Evolutionary conservation across 805 yeast species (phyloP), one percentile per base, ranked within the genome.

Genomic region (Monosporozyma aerobia): DNA sequence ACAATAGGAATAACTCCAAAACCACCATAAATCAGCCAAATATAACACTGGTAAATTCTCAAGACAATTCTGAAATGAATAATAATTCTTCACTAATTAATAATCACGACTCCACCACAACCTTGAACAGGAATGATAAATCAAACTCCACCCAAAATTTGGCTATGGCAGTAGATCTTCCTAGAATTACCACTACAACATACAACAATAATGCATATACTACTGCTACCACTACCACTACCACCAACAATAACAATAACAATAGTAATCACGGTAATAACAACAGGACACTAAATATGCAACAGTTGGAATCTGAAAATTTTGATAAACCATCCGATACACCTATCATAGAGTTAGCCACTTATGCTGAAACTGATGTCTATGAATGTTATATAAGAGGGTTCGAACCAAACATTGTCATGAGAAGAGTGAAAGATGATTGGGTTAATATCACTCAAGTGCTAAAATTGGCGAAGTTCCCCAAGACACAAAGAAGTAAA

Each of bases 381-480:
- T 76, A 69, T 62, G 90, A 84, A 64, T 79, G 83, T 63, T 82
- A 82, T 48, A 78, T 86, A 47, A 73, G 79, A 37, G 87, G 83
- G 49, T 60, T 53, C 45, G 69, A 62, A 55, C 58, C 67, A 4
- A 55, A 63, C n/a, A 61, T 68, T 45, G 67, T 67, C 3, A 94
- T 94, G 98, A 80, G 98, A 61, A 76, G 99, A 54, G 83, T 87
- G 54, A 75, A 78, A 49, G 99, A 94, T 66, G 87, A 90, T 59
- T 94, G 98, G 98, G 90, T 94, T 50, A 87, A 87, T 63, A 88
- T 90, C 19, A 87, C 95, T 0, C 95, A 87, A 64, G 83, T 87
- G 40, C 72, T 87, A 59, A 86, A 87, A 64, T 80, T 86, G 53
- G 90, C 90, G 43, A 80, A 83, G 55, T 83, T 82, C 60, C 84